Evolutionary conservation across 2,329 filamentous ascomycete species (phyloP), one percentile per base, ranked within the genome.

Genomic region (Aspergillus hortae): DNA sequence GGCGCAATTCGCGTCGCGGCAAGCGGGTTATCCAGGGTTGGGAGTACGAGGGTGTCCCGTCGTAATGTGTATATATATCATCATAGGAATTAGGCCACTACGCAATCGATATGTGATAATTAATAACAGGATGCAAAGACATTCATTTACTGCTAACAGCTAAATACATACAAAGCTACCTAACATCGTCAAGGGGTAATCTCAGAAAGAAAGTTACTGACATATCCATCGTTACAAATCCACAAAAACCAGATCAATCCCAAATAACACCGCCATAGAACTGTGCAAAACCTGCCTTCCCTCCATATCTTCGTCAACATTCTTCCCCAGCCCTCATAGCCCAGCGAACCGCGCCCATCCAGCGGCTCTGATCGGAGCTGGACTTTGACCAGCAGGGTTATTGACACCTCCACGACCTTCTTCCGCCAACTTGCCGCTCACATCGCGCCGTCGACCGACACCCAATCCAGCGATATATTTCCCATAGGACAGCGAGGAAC

Each of bases 31-130:
- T 75, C 53, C 67, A 74, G 48, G 82, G 82, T 1, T 85, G 82
- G 79, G 82, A 86, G 60, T 87, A 88, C 71, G 85, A 88, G 64
- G 85, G 85, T 14, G 83, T 88, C 46, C 85, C 85, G 15, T 76
- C 74, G 4, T 77, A 51, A 38, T 38, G 35, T 35, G 11, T 17
- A 38, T 17, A 38, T 15, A 38, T 38, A 38, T 38, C 7, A 2
- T 11, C 10, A 9, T 6, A 30, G 2, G 27, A 11, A 4, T 23
- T 23, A 4, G 23, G 4, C 23, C 23, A 23, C 23, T 23, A 23
- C 27, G 27, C 27, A 30, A 30, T 30, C 27, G 7, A 30, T 30
- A 11, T 30, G 7, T 23, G 23, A 23, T 23, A 23, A 19, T 19
- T 23, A 23, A 23, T 23, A 6, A 23, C 23, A 23, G 23, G 23